Evolutionary conservation across 306 rosid species (phyloP).

Genomic region (Fragaria iinumae): DNA sequence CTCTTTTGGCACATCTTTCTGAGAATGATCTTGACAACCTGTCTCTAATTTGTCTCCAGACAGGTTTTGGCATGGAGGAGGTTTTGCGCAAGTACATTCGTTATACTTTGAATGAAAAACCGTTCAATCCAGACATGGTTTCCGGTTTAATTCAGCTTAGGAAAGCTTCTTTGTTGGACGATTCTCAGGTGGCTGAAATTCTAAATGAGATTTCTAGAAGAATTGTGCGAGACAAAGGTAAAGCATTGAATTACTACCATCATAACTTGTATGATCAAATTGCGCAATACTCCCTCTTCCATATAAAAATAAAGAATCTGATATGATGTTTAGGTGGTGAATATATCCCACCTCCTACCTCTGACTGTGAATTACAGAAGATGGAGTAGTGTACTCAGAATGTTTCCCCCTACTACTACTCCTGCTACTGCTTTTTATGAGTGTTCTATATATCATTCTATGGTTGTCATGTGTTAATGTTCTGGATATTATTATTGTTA

Average conservation of each 20-base stretch:
- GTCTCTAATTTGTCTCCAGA: slow-evolving; percentile 50
- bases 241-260: not conserved
- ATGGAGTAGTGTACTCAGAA: not conserved
- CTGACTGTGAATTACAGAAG: not conserved
- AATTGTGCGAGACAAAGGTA: slow-evolving; percentile 89
- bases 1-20: not conserved
- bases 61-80: slow-evolving; percentile 67
- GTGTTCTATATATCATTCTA: not conserved
- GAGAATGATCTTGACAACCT: slow-evolving; percentile 23
- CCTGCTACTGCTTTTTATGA: not conserved
- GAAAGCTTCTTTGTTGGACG: slow-evolving; percentile 61
- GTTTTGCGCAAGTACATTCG: slow-evolving; percentile 92
- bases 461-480: not conserved
- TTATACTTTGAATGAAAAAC: slow-evolving; percentile 80
- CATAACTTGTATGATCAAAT: not conserved
- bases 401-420: not conserved
- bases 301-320: not conserved
- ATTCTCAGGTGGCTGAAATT: slow-evolving; percentile 63
- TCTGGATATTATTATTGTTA: not conserved
- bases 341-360: not conserved
- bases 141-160: slow-evolving; percentile 72
- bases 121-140: slow-evolving; percentile 80
- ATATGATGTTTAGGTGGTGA: not conserved
- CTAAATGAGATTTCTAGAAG: slow-evolving; percentile 83
- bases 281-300: not conserved